A percentile compares a stretch with the other conserved stretches of the same genome.
Evolutionary conservation across 2,329 filamentous ascomycete species (phyloP).

Genomic region (Alternaria consortialis): DNA sequence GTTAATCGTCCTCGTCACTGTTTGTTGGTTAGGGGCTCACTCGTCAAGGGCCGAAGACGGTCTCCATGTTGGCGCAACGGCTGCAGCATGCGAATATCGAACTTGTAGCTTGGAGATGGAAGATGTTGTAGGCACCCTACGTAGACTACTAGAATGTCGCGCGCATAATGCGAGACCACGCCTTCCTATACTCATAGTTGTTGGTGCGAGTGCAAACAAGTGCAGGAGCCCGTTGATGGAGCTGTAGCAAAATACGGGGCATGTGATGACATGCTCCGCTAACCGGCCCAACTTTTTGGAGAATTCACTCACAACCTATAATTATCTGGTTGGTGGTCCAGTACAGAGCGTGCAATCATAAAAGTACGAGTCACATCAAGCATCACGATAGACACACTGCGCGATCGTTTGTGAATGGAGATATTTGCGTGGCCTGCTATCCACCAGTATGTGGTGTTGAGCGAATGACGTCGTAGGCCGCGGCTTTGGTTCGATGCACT

Average conservation of each 20-base stretch:
- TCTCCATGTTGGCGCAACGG: conserved; percentile 64
- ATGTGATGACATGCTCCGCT: conserved; percentile 24
- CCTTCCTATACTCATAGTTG: conserved; percentile 28
- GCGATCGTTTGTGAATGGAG: neutral
- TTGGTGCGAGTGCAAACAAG: conserved; percentile 25
- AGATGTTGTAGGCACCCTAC: conserved; percentile 20
- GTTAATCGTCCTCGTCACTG: neutral
- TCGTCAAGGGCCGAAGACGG: conserved; percentile 68
- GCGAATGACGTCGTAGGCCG: conserved; percentile 27
- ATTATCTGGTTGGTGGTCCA: conserved; percentile 2
- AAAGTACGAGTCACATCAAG: neutral
- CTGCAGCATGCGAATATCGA: conserved; percentile 37
- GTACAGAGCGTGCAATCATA: neutral
- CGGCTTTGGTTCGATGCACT: conserved; percentile 12
- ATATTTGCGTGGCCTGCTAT: neutral
- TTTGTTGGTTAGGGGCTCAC: conserved; percentile 49
- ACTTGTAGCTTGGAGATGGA: neutral
- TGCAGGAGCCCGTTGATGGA: conserved; percentile 19
- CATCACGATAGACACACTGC: neutral
- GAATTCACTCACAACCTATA: conserved; percentile 11
- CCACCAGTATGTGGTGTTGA: neutral
- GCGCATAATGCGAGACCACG: conserved; percentile 15
- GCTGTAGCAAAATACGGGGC: conserved; percentile 14
- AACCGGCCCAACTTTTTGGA: conserved; percentile 3
- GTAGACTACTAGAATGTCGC: conserved; percentile 1